A percentile compares a stretch with the other conserved stretches of the same genome.
Evolutionary conservation across 2,329 filamentous ascomycete species (phyloP).

Genomic region (Diaporthe helianthi): DNA sequence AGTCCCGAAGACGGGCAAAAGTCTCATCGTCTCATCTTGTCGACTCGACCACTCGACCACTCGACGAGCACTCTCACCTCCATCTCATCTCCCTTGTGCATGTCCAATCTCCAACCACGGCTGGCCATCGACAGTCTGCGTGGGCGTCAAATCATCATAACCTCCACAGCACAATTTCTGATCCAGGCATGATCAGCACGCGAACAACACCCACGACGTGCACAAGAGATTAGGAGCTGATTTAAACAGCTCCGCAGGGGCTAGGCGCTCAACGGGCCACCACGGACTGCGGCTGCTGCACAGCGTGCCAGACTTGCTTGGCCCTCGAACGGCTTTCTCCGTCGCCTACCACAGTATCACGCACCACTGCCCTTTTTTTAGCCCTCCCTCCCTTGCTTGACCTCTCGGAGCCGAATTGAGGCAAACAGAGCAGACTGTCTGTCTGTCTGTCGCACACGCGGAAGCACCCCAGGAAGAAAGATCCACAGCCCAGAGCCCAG

Average conservation of each 20-base stretch:
- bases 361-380: conserved; percentile 23
- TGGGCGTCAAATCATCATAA: conserved; percentile 20
- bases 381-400: conserved; percentile 13
- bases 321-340: conserved; percentile 13
- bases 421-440: neutral
- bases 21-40: conserved; percentile 10
- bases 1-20: neutral
- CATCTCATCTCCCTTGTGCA: conserved; percentile 24
- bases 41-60: conserved; percentile 7
- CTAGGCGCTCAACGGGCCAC: conserved; percentile 24
- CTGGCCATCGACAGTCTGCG: neutral
- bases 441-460: neutral
- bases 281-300: conserved; percentile 1
- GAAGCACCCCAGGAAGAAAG: conserved; percentile 1
- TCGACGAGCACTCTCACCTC: conserved; percentile 5
- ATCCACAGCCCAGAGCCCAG: neutral
- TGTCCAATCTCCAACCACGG: conserved; percentile 22
- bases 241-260: conserved; percentile 28
- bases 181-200: conserved; percentile 31
- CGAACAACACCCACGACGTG: conserved; percentile 16
- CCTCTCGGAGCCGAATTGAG: conserved; percentile 26
- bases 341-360: neutral
- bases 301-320: neutral
- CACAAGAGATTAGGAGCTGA: conserved; percentile 33
- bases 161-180: conserved; percentile 34